Evolutionary conservation across 257 asterid species (phyloP).

Genomic region (Plantago elongata): DNA sequence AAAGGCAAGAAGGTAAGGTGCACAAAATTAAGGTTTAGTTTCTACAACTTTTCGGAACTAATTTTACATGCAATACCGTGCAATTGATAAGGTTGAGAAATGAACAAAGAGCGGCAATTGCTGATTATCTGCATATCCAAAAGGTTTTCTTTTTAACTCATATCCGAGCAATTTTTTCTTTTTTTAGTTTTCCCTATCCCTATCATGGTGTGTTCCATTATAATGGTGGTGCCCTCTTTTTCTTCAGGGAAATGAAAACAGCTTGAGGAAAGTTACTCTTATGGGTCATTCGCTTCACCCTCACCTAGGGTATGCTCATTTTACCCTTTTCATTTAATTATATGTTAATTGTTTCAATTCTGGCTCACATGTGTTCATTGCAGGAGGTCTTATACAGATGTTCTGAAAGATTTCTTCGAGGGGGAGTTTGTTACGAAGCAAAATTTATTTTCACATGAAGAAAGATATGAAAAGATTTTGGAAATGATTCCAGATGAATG

Average conservation of each 20-base stretch:
- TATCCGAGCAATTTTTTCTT: constrained; percentile 2
- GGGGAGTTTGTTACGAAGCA: constrained; percentile 50
- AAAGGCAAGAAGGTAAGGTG: constrained; percentile 75
- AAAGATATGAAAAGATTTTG: constrained; percentile 38
- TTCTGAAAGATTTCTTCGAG: constrained; percentile 64
- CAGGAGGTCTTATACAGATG: constrained; percentile 80
- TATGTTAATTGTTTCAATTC: constrained; percentile 10
- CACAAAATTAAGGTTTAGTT: constrained; percentile 9
- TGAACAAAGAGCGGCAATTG: constrained; percentile 78
- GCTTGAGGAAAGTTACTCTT: constrained; percentile 59
- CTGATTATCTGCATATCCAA: constrained; percentile 79
- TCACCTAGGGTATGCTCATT: constrained; percentile 63
- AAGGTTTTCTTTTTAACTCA: constrained; percentile 41
- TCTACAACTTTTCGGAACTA: neutral
- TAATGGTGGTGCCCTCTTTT: constrained; percentile 14
- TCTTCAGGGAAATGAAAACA: constrained; percentile 76
- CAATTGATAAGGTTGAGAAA: constrained; percentile 59
- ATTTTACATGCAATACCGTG: constrained; percentile 13
- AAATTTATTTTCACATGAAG: constrained; percentile 59
- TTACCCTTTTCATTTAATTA: neutral
- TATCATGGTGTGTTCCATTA: constrained; percentile 6
- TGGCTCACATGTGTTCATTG: constrained; percentile 6
- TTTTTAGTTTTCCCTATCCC: constrained; percentile 8
- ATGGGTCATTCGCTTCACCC: constrained; percentile 67
- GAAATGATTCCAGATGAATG: constrained; percentile 94